Evolutionary conservation across 331 rosid species (phyloP), one percentile per base, ranked within the genome.

Genomic region (Telfairia occidentalis): DNA sequence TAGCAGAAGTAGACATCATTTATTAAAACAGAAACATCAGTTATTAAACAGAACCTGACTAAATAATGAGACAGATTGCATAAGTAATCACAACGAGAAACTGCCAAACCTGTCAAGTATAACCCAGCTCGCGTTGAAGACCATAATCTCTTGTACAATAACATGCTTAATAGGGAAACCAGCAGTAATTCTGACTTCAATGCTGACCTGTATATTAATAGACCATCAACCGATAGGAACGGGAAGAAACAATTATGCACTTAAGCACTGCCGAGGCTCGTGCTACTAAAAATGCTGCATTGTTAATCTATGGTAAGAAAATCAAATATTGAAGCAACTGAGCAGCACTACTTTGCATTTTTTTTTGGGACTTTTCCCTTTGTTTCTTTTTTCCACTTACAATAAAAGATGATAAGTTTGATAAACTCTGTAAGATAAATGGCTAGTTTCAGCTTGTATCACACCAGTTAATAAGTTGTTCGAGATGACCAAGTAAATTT

Each of bases 101-200:
- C 58, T 24, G 58, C 16, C 75, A 70, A 26, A 70, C 97, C 97
- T 88, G 75, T 92, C 96, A 12, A 92, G 91, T 66, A 92, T 45
- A 76, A 86, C 81, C 97, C 97, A 90, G 54, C 85, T 81, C 76
- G 90, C 91, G 72, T 86, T 80, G 43, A 79, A 84, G 57, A 79
- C 73, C 60, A 66, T 60, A 73, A 87, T 78, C 81, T 92, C 92
- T 80, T 87, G 96, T 76, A 85, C 63, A 76, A 90, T 69, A 83
- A 92, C 88, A 77, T 85, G 89, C 78, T 75, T 90, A 75, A 87
- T 71, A 23, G 98, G 96, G 83, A 77, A 92, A 57, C 96, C 96
- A 3, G 97, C 92, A 1, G 84, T 84, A 77, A 90, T 86, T 81
- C 87, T 88, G 81, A 90, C 89, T 77, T 92, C 91, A 9, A 92